Conservation (phyloP, 2,329 filamentous ascomycete genomes). For the Lasiodiplodia gonubiensis region DNA sequence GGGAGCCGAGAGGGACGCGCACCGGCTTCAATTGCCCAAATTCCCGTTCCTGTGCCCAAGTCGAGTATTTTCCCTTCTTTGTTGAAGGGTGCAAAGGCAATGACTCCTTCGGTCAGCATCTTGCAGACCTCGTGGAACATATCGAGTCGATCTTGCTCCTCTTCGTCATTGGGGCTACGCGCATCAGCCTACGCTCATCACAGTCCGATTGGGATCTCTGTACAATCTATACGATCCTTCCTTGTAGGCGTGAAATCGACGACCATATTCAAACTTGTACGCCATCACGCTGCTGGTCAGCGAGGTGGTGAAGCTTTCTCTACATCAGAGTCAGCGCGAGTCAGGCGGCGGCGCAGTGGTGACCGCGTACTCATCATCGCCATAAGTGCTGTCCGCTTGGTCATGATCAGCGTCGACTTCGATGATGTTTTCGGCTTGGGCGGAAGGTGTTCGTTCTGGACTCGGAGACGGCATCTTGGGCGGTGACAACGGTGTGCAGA, state of each 20-base stretch:
- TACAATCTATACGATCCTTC: slow-evolving; percentile 28
- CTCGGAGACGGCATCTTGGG: neutral
- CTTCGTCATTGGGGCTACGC: slow-evolving; percentile 34
- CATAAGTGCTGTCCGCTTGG: neutral
- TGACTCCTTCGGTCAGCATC: slow-evolving; percentile 1
- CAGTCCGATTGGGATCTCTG: slow-evolving; percentile 44
- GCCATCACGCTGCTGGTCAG: slow-evolving; percentile 29
- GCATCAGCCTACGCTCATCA: neutral
- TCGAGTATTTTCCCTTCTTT: slow-evolving; percentile 37
- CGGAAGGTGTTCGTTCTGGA: neutral
- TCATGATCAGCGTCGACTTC: slow-evolving; percentile 6
- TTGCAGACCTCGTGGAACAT: slow-evolving; percentile 38
- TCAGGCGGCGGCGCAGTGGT: neutral
- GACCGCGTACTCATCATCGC: neutral
- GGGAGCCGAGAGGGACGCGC: neutral
- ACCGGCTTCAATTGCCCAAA: slow-evolving; percentile 20
- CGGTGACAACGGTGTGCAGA: neutral
- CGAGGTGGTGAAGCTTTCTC: slow-evolving; percentile 22
- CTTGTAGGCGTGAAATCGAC: slow-evolving; percentile 37
- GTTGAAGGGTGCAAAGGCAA: slow-evolving; percentile 39
- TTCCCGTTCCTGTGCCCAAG: slow-evolving; percentile 32
- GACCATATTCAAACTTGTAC: slow-evolving; percentile 37
- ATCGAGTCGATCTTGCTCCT: slow-evolving; percentile 45
- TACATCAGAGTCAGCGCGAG: neutral
- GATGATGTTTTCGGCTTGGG: neutral